Evolutionary conservation across 768 basidiomycete genomes (phyloP), one percentile per base, ranked within the genome.

Genomic region (Pulveroboletus ravenelii): DNA sequence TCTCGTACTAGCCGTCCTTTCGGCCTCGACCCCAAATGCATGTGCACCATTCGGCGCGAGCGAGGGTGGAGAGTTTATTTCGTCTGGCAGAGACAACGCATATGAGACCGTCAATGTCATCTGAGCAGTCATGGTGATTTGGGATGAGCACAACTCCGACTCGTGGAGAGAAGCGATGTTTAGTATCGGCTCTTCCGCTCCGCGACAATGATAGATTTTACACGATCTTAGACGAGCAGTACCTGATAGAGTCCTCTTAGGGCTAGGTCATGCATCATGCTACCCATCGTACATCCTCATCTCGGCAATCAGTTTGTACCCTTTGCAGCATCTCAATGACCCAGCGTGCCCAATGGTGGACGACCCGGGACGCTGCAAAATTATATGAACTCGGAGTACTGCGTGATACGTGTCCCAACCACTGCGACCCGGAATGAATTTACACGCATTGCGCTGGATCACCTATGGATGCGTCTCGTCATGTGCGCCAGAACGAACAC

Each of bases 281-380:
- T 27, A 6, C 6, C 25, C 25, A 27, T 27, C 25, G 25, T 27
- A 27, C 72, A 72, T 78, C 61, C 71, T 81, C 67, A 67, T 72
- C 53, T 48, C 17, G 48, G 52, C 45, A 6, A 1, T 31, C 30
- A 31, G 25, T 6, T 27, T 31, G 10, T 31, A 31, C 10, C 10
- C 30, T n/a, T 31, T 31, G 30, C 10, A 31, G 12, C 30, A 31
- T 10, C 10, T 10, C 30, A 30, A 30, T 30, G 10, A 8, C 29
- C 29, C 12, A 31, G 30, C 30, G 10, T 1, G 30, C 30, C 30
- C 10, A 9, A 31, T 31, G 10, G 30, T 5, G 30, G 30, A 31
- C 12, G 10, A 12, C 12, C 30, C 30, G 30, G 30, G 30, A 31
- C 12, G 30, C 3, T 12, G 30, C 30, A 31, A 31, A 31, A 7